These are phyloP conservation scores for Lonicera japonica DNA, from an alignment of 129 eudicot species.

Conservation along the genomic window DNA sequence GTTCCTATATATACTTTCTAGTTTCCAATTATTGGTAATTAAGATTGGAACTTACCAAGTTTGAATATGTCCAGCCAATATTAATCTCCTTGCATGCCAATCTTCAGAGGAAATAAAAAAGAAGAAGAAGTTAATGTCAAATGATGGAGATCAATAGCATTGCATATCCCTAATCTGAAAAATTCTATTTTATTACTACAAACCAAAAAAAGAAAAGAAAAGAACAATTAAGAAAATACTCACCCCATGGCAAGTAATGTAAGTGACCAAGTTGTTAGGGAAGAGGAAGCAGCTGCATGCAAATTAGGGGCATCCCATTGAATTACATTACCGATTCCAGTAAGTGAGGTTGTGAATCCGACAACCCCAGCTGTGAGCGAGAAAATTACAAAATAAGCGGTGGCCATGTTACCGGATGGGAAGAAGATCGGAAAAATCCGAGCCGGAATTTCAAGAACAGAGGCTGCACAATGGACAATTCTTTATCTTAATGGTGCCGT, in stretches of 20 bases:
- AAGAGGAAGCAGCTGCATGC: constrained; percentile 75
- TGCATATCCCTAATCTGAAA: no score
- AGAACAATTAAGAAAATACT: neutral
- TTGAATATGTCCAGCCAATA: constrained; percentile 61
- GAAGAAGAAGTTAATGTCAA: no score
- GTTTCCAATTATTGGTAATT: no score
- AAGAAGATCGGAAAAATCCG: constrained; percentile 70
- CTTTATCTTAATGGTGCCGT: no score
- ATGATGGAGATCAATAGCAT: no score
- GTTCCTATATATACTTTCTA: no score
- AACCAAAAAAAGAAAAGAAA: neutral
- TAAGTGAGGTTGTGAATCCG: constrained; percentile 53
- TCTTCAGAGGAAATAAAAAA: no score
- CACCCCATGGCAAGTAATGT: constrained; percentile 97
- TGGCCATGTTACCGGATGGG: constrained; percentile 85
- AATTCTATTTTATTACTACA: no score
- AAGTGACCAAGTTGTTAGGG: constrained; percentile 59
- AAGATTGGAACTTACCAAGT: constrained; percentile 42
- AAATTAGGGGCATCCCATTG: constrained; percentile 48
- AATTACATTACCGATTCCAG: constrained; percentile 46
- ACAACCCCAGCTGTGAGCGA: constrained; percentile 76
- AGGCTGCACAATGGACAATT: constrained; percentile 42
- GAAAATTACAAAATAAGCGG: constrained; percentile 57
- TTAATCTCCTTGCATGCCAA: constrained; percentile 84
- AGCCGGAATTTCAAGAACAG: constrained; percentile 54